Evolutionary conservation across 2,329 filamentous ascomycete genomes (phyloP).

Genomic region (Clonostachys rhizophaga): DNA sequence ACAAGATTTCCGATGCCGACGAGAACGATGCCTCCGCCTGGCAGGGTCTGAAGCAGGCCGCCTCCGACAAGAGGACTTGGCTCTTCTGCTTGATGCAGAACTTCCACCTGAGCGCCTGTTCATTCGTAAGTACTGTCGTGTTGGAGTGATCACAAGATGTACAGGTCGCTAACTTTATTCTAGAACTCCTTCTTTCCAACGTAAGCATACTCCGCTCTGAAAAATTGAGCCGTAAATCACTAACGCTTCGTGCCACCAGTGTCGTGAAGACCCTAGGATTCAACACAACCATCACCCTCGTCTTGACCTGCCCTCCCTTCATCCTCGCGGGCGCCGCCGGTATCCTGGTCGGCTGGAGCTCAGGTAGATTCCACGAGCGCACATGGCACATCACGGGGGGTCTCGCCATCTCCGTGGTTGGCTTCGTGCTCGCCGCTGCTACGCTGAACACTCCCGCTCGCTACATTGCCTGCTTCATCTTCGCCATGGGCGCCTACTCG

Average conservation of each 20-base stretch:
- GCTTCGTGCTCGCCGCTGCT: constrained; percentile 31
- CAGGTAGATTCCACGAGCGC: constrained; percentile 40
- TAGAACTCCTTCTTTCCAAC: constrained; percentile 36
- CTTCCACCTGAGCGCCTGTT: constrained; percentile 45
- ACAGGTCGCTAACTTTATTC: too few relatives aligned
- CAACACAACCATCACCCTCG: constrained; percentile 40
- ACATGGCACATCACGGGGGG: constrained; percentile 44
- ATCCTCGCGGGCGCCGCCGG: constrained; percentile 40
- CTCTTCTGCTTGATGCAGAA: constrained; percentile 51
- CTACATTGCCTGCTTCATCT: constrained; percentile 35
- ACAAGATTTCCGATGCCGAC: constrained; percentile 41
- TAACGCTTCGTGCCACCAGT: constrained; percentile 5
- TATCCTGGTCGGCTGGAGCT: constrained; percentile 42
- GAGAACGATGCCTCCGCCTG: constrained; percentile 29
- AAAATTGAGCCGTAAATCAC: too few relatives aligned
- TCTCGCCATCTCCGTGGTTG: constrained; percentile 30
- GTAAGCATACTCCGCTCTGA: constrained; percentile 3
- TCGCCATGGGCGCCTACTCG: constrained; percentile 33
- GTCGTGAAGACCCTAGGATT: constrained; percentile 45
- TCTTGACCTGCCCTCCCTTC: constrained; percentile 48
- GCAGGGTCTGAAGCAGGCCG: constrained; percentile 43
- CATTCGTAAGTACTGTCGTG: constrained; percentile 11
- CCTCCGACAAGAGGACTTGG: constrained; percentile 44
- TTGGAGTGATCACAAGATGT: too few relatives aligned
- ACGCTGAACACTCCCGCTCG: constrained; percentile 30